Evolutionary conservation across 2,329 filamentous ascomycete genomes (phyloP).

Genomic region (Penicillium sp.): DNA sequence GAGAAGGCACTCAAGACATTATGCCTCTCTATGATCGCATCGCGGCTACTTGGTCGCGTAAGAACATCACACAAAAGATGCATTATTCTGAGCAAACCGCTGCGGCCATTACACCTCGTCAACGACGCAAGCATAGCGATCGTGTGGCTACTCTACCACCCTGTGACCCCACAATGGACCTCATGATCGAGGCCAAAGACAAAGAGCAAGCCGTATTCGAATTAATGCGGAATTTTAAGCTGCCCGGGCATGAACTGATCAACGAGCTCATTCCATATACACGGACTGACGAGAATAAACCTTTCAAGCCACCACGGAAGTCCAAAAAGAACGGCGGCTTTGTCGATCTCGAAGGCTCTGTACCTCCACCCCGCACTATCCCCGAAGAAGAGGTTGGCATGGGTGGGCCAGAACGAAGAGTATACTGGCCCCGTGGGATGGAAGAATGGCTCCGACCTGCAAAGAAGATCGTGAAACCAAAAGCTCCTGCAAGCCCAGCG

Average conservation of each 20-base stretch:
- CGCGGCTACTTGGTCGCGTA: constrained; percentile 77
- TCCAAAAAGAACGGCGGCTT: constrained; percentile 48
- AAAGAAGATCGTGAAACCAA: constrained; percentile 58
- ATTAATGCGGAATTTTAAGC: constrained; percentile 82
- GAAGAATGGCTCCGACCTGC: constrained; percentile 85
- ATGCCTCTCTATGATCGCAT: constrained; percentile 74
- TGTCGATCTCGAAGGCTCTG: constrained; percentile 45
- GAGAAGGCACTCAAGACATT: constrained; percentile 85
- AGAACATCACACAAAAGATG: constrained; percentile 91
- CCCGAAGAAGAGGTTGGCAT: constrained; percentile 74
- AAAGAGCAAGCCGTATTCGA: constrained; percentile 97
- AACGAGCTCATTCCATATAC: constrained; percentile 77
- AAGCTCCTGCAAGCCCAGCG: constrained; percentile 22
- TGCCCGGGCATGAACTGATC: constrained; percentile 76
- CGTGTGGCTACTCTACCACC: constrained; percentile 79
- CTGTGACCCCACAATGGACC: constrained; percentile 78
- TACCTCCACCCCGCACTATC: constrained; percentile 51
- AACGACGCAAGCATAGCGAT: constrained; percentile 82
- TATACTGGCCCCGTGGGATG: constrained; percentile 89
- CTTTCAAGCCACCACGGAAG: constrained; percentile 51
- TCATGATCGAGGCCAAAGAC: constrained; percentile 99
- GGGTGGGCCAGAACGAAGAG: constrained; percentile 78
- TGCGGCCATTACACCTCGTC: constrained; percentile 72
- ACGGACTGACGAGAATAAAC: constrained; percentile 72
- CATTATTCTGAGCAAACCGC: constrained; percentile 85